These are phyloP conservation scores for Arthroderma sp. DNA, from an alignment of 2,329 filamentous ascomycete genomes.

Conservation along the genomic window DNA sequence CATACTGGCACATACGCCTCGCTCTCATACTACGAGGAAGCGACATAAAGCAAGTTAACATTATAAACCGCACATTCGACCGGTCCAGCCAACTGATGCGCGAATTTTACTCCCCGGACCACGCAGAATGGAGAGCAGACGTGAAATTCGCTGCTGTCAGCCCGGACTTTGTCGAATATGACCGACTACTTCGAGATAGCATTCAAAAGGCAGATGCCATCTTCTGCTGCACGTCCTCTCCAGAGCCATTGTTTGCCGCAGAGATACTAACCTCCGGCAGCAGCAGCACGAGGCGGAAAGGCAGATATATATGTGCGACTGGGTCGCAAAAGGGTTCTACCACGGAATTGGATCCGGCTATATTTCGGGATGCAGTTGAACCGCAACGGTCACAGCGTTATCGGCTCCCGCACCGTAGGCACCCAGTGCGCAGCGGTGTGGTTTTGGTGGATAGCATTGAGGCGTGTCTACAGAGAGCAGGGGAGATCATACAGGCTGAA, in stretches of 20 bases:
- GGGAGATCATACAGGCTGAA: constrained; percentile 70
- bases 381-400: constrained; percentile 26
- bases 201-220: constrained; percentile 62
- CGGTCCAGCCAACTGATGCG: constrained; percentile 35
- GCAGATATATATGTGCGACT: constrained; percentile 31
- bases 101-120: constrained; percentile 40
- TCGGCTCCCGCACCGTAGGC: constrained; percentile 28
- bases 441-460: constrained; percentile 57
- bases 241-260: constrained; percentile 60
- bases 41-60: constrained; percentile 66
- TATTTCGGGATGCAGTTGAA: constrained; percentile 52
- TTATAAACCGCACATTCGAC: constrained; percentile 57
- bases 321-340: constrained; percentile 53
- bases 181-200: constrained; percentile 54
- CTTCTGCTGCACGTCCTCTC: constrained; percentile 76
- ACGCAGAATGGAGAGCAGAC: constrained; percentile 48
- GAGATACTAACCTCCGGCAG: constrained; percentile 51
- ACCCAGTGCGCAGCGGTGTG: constrained; percentile 45
- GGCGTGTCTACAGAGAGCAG: constrained; percentile 68
- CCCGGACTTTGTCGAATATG: constrained; percentile 56
- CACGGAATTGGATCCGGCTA: constrained; percentile 67
- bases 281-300: constrained; percentile 31
- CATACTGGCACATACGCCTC: constrained; percentile 86
- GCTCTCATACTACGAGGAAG: constrained; percentile 53
- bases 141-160: constrained; percentile 60